These are phyloP conservation scores for Metschnikowia reukaufii DNA, from an alignment of 805 yeast species.

Conservation along the genomic window DNA sequence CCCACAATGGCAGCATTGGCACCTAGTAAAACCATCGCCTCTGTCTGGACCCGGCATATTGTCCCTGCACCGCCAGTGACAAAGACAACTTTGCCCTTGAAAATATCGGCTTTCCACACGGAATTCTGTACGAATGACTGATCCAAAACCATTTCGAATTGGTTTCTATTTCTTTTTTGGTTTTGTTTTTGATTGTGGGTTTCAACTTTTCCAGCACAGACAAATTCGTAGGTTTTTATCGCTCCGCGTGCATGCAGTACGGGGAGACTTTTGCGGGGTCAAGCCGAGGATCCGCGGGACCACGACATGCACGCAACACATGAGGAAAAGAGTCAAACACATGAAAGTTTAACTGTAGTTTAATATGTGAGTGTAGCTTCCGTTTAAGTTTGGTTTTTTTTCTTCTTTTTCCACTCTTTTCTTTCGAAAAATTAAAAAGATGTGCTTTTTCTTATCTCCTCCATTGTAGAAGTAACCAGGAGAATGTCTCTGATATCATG, in stretches of 20 bases:
- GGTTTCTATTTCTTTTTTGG: neutral
- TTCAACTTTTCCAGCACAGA: neutral
- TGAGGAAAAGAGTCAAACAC: too few relatives aligned
- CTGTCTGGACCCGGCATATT: conserved; percentile 31
- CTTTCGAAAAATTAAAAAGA: too few relatives aligned
- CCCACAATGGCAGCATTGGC: conserved; percentile 33
- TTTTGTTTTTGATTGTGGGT: neutral
- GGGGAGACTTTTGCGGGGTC: conserved; percentile 14
- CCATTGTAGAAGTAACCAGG: too few relatives aligned
- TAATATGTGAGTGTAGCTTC: too few relatives aligned
- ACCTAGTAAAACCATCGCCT: conserved; percentile 29
- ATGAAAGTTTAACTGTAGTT: too few relatives aligned
- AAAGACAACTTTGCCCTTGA: conserved; percentile 32
- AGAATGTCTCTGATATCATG: too few relatives aligned
- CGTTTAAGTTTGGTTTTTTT: too few relatives aligned
- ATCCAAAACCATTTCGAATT: conserved; percentile 17
- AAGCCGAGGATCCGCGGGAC: conserved; percentile 14
- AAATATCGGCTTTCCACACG: conserved; percentile 27
- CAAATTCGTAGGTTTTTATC: neutral
- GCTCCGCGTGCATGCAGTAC: conserved; percentile 5
- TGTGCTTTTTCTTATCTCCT: too few relatives aligned
- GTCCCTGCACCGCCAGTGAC: conserved; percentile 35
- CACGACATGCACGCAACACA: too few relatives aligned
- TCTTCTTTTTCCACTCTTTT: too few relatives aligned
- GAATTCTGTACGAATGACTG: conserved; percentile 21